These are phyloP conservation scores for Debaryomyces fabryi DNA, from an alignment of 1,139 yeast genomes.

Conservation along the genomic window DNA sequence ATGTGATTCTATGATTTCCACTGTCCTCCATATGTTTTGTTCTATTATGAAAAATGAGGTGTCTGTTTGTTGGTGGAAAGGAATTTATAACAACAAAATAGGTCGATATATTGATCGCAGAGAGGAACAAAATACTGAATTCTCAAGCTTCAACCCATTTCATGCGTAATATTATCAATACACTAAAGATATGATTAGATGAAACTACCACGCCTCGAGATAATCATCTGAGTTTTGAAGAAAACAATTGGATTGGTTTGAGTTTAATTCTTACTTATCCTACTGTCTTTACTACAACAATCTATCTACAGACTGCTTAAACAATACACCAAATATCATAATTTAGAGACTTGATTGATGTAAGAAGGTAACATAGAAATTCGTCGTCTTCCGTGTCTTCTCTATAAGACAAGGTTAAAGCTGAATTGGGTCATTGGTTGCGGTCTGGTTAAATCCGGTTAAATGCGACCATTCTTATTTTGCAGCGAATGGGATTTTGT, in stretches of 20 bases:
- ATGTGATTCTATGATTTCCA: constrained; percentile 15
- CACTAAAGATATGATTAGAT: neutral
- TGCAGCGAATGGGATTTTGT: neutral
- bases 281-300: neutral
- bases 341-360: too few relatives aligned
- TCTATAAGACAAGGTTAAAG: too few relatives aligned
- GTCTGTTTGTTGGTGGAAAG: neutral
- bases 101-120: too few relatives aligned
- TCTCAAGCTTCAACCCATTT: neutral
- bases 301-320: neutral
- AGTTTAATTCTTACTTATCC: neutral
- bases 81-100: too few relatives aligned
- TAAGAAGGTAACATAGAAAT: neutral
- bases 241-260: neutral
- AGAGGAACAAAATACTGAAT: neutral
- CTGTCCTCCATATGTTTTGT: neutral
- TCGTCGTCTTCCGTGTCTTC: neutral
- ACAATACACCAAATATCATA: neutral
- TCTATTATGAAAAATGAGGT: neutral
- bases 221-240: neutral
- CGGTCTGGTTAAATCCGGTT: neutral
- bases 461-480: constrained; percentile 1
- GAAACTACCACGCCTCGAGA: neutral
- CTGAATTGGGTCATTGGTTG: too few relatives aligned
- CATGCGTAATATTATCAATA: neutral